Evolutionary conservation across 345 rosid genomes (phyloP).

Genomic region (Eucalyptus marginata): DNA sequence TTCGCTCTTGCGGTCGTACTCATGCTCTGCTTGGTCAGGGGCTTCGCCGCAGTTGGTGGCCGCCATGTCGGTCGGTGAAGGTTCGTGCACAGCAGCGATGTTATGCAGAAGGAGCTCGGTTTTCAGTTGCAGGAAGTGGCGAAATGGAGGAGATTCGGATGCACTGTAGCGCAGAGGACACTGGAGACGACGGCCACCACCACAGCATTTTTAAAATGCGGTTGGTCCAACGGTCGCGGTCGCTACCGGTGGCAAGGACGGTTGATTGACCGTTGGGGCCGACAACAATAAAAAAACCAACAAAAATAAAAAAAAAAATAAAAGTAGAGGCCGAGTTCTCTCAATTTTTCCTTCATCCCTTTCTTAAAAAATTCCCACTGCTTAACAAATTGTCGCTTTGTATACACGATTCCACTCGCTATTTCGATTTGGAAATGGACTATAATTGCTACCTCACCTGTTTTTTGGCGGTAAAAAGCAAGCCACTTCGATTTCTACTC

Average conservation of each 20-base stretch:
- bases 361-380: background rate
- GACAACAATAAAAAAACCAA: background rate
- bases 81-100: background rate
- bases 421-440: background rate
- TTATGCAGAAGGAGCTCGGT: background rate
- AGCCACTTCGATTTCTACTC: background rate
- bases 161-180: background rate
- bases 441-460: background rate
- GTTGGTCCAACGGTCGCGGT: background rate
- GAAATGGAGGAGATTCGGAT: background rate
- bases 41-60: background rate
- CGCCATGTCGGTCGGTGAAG: background rate
- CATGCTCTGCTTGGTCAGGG: background rate
- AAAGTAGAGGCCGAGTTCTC: background rate
- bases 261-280: background rate
- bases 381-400: background rate
- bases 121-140: background rate
- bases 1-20: constrained; percentile 8
- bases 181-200: background rate
- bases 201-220: background rate
- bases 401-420: background rate
- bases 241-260: background rate
- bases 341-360: background rate
- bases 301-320: no score
- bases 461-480: background rate